Evolutionary conservation across 2,329 filamentous ascomycete species (phyloP), one percentile per base, ranked within the genome.

Genomic region (Fusarium sacchari): DNA sequence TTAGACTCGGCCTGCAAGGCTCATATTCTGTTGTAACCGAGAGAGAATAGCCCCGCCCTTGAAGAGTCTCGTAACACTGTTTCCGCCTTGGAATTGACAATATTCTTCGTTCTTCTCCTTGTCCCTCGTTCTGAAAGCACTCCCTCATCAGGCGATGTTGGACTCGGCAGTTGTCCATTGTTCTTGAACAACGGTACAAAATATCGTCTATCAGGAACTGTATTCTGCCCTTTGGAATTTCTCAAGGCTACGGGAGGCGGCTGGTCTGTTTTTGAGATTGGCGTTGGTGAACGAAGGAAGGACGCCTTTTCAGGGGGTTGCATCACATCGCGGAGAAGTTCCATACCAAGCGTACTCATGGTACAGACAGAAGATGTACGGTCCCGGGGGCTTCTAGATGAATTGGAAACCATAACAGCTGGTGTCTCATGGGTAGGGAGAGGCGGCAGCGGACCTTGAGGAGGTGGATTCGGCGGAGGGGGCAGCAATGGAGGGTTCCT

Each of bases 291-390:
- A 17, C 20, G 46, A 26, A 46, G 30, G 5, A 60, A 46, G n/a
- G 37, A 15, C 8, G n/a, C 22, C 39, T 34, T 40, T 24, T 43
- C 30, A 17, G 49, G 18, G 52, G n/a, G 47, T 20, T 67, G 68
- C 72, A 74, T 75, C 37, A 75, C 76, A 53, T 78, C 76, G 14
- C 32, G 43, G 39, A 75, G 55, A 17, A 77, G 74, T 26, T 74
- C 65, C 46, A 59, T 69, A 39, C 72, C 72, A 14, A 78, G 64
- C 7, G 73, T 77, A 40, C 76, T 78, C 72, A 78, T 75, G 5
- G 73, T 72, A 22, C 65, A 69, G 32, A n/a, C 39, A 14, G 76
- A 77, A 9, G 44, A 64, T 34, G 50, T 26, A 15, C 59, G 44
- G 39, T n/a, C 32, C 12, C 7, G 39, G 14, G 34, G 26, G 30